Conservation (phyloP, 805 yeast species). For the Wickerhamiella sergipiensis region DNA sequence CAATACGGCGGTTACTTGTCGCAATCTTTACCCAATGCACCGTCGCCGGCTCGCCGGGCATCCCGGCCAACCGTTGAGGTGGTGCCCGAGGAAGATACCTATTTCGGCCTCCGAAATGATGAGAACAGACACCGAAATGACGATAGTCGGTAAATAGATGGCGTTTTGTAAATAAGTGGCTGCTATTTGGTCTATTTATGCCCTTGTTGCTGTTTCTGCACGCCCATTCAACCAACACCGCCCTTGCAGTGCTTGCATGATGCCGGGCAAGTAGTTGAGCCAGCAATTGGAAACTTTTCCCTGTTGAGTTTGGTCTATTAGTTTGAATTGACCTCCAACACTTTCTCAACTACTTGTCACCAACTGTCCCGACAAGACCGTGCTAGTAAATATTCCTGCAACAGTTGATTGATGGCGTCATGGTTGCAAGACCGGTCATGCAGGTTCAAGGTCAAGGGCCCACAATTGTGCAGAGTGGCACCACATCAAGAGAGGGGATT, state of each 20-base stretch:
- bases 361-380: neutral
- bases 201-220: neutral
- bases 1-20: neutral
- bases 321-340: neutral
- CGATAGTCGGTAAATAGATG: too few relatives aligned
- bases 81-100: constrained; percentile 3
- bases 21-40: neutral
- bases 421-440: neutral
- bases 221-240: neutral
- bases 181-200: too few relatives aligned
- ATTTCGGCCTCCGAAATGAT: constrained; percentile 2
- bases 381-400: neutral
- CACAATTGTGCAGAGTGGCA: neutral
- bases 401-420: neutral
- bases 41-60: constrained; percentile 1
- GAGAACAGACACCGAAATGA: neutral
- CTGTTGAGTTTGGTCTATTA: neutral
- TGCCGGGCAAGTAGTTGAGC: neutral
- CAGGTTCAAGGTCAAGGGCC: neutral
- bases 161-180: neutral
- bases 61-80: constrained; percentile 5
- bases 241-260: neutral
- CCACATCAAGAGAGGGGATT: neutral
- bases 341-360: neutral
- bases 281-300: neutral